Conservation (phyloP, 2,329 filamentous ascomycete genomes). For the Colletotrichum sp. region DNA sequence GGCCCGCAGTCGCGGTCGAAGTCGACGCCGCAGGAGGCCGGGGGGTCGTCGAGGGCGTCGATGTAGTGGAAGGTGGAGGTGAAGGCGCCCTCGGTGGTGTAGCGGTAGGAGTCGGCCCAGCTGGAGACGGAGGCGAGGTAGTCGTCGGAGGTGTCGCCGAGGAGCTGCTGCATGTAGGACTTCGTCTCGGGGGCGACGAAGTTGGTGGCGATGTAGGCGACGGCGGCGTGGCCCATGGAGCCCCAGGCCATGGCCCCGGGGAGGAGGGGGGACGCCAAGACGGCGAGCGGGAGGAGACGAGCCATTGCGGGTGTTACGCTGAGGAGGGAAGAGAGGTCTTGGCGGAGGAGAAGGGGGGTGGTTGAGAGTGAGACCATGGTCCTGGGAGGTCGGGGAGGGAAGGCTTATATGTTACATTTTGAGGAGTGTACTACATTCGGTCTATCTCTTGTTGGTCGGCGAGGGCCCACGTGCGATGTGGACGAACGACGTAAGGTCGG, state of each 20-base stretch:
- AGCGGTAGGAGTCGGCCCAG: slow-evolving; percentile 25
- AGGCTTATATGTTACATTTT: neutral
- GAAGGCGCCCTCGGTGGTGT: slow-evolving; percentile 25
- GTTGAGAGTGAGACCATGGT: neutral
- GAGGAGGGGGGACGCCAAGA: slow-evolving; percentile 24
- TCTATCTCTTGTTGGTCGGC: neutral
- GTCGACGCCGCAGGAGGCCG: slow-evolving; percentile 19
- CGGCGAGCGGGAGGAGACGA: slow-evolving; percentile 23
- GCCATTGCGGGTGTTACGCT: slow-evolving; percentile 25
- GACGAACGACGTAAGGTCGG: neutral
- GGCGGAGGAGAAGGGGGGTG: neutral
- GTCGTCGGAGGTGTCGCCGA: slow-evolving; percentile 47
- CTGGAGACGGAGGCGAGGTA: slow-evolving; percentile 54
- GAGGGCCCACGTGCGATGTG: neutral
- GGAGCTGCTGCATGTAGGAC: slow-evolving; percentile 23
- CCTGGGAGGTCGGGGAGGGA: neutral
- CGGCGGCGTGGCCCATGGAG: slow-evolving; percentile 53
- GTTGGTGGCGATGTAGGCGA: slow-evolving; percentile 58
- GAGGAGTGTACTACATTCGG: neutral
- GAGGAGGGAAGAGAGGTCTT: neutral
- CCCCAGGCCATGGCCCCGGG: slow-evolving; percentile 40
- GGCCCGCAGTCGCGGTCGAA: slow-evolving; percentile 23
- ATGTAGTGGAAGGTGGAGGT: slow-evolving; percentile 23
- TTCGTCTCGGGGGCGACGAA: slow-evolving; percentile 47
- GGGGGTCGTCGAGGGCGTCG: slow-evolving; percentile 21